A percentile compares a stretch with the other conserved stretches of the same genome.
Evolutionary conservation across 192 early-diverging fungal genomes (phyloP).

Genomic region (Entomortierella chlamydospora): DNA sequence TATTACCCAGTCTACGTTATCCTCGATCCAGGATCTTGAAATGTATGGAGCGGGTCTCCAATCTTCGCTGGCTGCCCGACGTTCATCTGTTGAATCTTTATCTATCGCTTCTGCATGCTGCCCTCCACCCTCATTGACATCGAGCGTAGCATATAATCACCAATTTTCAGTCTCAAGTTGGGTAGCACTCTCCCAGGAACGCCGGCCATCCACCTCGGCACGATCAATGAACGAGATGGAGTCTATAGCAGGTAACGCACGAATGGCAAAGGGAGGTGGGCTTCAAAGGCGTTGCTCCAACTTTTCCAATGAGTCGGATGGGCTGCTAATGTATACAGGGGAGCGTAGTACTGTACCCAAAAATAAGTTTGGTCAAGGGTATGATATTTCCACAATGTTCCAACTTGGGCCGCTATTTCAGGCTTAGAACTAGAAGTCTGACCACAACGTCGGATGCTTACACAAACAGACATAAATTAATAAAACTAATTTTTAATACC

Average conservation of each 20-base stretch:
- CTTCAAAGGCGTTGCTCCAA: not conserved
- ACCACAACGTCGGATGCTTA: too few relatives aligned
- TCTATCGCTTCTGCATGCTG: not conserved
- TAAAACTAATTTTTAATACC: too few relatives aligned
- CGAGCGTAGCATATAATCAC: not conserved
- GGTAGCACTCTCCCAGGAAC: not conserved
- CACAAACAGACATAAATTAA: too few relatives aligned
- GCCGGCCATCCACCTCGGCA: not conserved
- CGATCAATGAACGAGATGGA: constrained; percentile 37
- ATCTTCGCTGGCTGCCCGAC: not conserved
- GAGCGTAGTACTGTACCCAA: not conserved
- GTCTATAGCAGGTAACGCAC: not conserved
- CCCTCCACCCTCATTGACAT: not conserved
- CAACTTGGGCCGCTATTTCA: not conserved
- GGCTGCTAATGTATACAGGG: not conserved
- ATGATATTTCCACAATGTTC: constrained; percentile 51
- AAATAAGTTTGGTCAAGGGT: constrained; percentile 21
- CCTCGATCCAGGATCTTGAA: not conserved
- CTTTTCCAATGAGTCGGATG: not conserved
- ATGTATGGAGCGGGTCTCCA: not conserved
- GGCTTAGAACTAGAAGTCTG: not conserved
- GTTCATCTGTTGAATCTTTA: constrained; percentile 1
- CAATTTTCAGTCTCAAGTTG: not conserved
- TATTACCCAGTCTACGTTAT: not conserved
- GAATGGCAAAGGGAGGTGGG: not conserved